A percentile compares a stretch with the other conserved stretches of the same genome.
phyloP scores from a whole-genome alignment of 2,329 filamentous ascomycete genomes.

The Bipolaris oryzae region DNA sequence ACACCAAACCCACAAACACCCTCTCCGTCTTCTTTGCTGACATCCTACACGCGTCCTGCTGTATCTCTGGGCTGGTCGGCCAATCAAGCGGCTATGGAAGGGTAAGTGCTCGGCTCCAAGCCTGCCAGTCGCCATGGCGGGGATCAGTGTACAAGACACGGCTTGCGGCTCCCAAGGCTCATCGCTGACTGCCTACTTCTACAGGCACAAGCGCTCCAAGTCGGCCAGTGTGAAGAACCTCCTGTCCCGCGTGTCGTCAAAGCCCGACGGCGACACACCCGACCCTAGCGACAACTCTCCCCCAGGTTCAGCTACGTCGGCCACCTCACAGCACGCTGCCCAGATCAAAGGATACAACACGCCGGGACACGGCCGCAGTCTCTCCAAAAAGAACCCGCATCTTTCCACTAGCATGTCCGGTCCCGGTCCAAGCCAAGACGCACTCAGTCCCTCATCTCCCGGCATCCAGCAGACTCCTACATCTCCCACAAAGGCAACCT shows the following conservation, averaged over 20 bases:
- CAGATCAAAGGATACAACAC: constrained; percentile 6
- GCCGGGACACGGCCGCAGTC: constrained; percentile 31
- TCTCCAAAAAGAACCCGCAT: constrained; percentile 37
- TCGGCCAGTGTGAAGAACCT: constrained; percentile 47
- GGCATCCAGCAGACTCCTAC: constrained; percentile 26
- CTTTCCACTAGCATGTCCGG: constrained; percentile 41
- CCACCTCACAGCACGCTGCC: constrained; percentile 34
- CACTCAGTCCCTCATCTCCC: constrained; percentile 27
- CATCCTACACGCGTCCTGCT: not conserved
- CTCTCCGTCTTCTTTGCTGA: not conserved
- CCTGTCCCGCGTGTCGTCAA: constrained; percentile 44
- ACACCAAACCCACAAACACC: not conserved
- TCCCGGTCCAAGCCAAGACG: constrained; percentile 20
- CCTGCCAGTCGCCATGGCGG: constrained; percentile 17
- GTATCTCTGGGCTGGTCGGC: constrained; percentile 11
- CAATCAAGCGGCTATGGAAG: constrained; percentile 39
- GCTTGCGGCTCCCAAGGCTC: not conserved
- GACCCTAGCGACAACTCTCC: constrained; percentile 23
- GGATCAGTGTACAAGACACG: constrained; percentile 8
- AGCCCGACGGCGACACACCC: constrained; percentile 33
- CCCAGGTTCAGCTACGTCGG: constrained; percentile 26
- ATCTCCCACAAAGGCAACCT: constrained; percentile 48
- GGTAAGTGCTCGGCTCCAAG: constrained; percentile 34
- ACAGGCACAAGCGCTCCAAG: constrained; percentile 53
- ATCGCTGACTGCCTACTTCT: constrained; percentile 8